A percentile compares a stretch with the other conserved stretches of the same genome.
phyloP scores from a whole-genome alignment of 2,329 filamentous ascomycete genomes.

The Alternaria atra region DNA sequence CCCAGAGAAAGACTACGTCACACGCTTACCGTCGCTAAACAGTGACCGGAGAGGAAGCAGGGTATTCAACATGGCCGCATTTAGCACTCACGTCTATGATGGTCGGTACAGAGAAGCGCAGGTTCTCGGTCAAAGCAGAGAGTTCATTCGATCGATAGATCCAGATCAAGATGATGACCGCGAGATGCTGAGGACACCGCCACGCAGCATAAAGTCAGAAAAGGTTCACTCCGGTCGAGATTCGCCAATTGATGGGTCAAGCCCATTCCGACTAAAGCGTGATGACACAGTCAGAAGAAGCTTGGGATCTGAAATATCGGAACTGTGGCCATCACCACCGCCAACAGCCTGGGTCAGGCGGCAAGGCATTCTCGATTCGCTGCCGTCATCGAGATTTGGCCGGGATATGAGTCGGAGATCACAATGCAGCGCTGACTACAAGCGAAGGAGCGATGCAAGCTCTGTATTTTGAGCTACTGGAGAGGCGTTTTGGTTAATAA shows the following conservation, averaged over 20 bases:
- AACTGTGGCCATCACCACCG: constrained; percentile 31
- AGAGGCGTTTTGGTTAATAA: constrained; percentile 5
- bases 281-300: constrained; percentile 34
- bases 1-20: constrained; percentile 26
- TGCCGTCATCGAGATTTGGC: constrained; percentile 8
- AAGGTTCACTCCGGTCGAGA: constrained; percentile 17
- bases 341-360: constrained; percentile 21
- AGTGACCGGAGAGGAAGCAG: constrained; percentile 26
- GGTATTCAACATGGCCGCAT: constrained; percentile 30
- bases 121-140: background rate
- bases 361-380: constrained; percentile 1
- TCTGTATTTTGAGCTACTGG: background rate
- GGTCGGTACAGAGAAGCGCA: constrained; percentile 8
- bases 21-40: constrained; percentile 15
- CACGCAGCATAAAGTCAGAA: constrained; percentile 6
- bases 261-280: constrained; percentile 42
- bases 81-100: constrained; percentile 22
- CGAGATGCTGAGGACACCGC: constrained; percentile 2
- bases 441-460: background rate
- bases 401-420: constrained; percentile 8
- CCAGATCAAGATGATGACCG: background rate
- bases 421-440: constrained; percentile 1
- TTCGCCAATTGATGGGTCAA: constrained; percentile 40
- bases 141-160: background rate
- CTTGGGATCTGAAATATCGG: constrained; percentile 25